phyloP scores from a whole-genome alignment of 352 stramenopile genomes.

The Blastocystis sp. region DNA sequence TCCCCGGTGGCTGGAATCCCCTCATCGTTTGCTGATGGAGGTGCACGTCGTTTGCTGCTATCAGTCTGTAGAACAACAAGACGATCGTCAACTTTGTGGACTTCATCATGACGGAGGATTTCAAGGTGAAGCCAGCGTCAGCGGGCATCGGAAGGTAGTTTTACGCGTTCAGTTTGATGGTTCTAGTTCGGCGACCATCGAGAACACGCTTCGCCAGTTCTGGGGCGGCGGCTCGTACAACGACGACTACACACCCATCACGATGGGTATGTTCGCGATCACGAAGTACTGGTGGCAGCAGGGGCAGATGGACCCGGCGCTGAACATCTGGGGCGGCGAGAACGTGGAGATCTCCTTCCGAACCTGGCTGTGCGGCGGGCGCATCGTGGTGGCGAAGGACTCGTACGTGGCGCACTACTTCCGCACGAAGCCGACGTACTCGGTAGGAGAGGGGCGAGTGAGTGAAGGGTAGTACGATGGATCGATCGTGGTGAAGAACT shows the following conservation, averaged over 20 bases:
- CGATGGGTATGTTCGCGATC: slow-evolving; percentile 74
- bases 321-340: slow-evolving; percentile 68
- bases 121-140: slow-evolving; percentile 50
- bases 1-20: slow-evolving; percentile 58
- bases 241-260: slow-evolving; percentile 66
- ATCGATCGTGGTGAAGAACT: slow-evolving; percentile 52
- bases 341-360: slow-evolving; percentile 74
- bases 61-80: not conserved
- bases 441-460: not conserved
- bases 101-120: slow-evolving; percentile 59
- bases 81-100: slow-evolving; percentile 71
- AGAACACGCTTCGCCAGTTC: slow-evolving; percentile 63
- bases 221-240: slow-evolving; percentile 53
- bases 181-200: slow-evolving; percentile 61
- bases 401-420: slow-evolving; percentile 68
- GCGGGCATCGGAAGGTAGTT: slow-evolving; percentile 21
- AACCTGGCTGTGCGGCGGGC: slow-evolving; percentile 69
- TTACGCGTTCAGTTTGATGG: not conserved
- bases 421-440: slow-evolving; percentile 58
- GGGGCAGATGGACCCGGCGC: slow-evolving; percentile 54
- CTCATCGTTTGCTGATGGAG: slow-evolving; percentile 46
- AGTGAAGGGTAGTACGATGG: slow-evolving; percentile 15
- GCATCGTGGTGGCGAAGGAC: slow-evolving; percentile 66
- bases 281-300: slow-evolving; percentile 69
- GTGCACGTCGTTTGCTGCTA: not conserved